A percentile compares a stretch with the other conserved stretches of the same genome.
Evolutionary conservation across 306 rosid genomes (phyloP).

Genomic region (Vachellia pachyceras): DNA sequence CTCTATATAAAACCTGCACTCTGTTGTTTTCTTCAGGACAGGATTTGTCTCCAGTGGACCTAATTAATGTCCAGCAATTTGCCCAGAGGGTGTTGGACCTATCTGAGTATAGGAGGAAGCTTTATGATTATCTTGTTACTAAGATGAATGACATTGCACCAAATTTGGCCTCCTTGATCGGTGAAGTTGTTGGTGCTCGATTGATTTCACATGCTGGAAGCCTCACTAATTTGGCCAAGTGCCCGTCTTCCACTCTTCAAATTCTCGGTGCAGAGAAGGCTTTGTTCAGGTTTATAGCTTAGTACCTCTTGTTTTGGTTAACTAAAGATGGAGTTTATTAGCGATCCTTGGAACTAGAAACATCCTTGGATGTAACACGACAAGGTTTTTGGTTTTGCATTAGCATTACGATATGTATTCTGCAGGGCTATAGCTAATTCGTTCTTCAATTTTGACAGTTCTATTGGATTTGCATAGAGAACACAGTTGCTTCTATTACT

Average conservation of each 20-base stretch:
- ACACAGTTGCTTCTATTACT: not conserved
- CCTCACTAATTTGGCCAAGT: slow-evolving; percentile 79
- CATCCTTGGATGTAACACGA: not conserved
- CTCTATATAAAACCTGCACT: slow-evolving; percentile 19
- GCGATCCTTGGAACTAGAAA: not conserved
- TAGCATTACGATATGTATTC: not conserved
- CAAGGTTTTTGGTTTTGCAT: not conserved
- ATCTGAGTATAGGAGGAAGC: slow-evolving; percentile 72
- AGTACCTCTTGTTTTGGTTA: not conserved
- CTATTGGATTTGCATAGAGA: not conserved
- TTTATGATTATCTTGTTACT: slow-evolving; percentile 71
- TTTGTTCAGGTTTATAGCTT: slow-evolving; percentile 61
- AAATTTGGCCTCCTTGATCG: slow-evolving; percentile 79
- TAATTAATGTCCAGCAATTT: slow-evolving; percentile 85
- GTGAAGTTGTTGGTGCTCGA: slow-evolving; percentile 82
- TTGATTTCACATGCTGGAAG: slow-evolving; percentile 84
- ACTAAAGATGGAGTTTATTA: not conserved
- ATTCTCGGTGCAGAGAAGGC: slow-evolving; percentile 87
- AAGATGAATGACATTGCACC: slow-evolving; percentile 91
- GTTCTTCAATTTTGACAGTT: not conserved
- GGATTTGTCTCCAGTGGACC: slow-evolving; percentile 76
- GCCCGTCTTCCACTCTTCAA: slow-evolving; percentile 82
- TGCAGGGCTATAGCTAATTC: not conserved
- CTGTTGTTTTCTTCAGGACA: slow-evolving; percentile 58
- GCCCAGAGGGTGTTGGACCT: slow-evolving; percentile 85